These are phyloP conservation scores for Thielaviopsis punctulata DNA, from an alignment of 2,329 filamentous ascomycete genomes.

Conservation along the genomic window DNA sequence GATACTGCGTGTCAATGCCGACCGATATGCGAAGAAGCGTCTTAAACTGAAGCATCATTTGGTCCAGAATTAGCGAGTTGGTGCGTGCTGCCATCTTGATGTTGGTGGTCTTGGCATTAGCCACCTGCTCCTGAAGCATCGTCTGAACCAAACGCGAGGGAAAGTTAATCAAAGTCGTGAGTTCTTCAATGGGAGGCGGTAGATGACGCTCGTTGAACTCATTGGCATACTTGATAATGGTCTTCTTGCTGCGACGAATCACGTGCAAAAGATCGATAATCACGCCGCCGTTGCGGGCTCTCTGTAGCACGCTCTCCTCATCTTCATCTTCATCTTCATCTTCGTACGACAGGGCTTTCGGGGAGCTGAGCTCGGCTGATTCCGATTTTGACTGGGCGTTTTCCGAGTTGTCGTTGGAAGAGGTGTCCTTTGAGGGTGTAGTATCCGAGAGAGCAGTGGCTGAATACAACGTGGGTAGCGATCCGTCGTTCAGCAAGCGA, in stretches of 20 bases:
- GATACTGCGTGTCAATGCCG: slow-evolving; percentile 78
- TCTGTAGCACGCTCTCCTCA: neutral
- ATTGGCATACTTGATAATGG: slow-evolving; percentile 70
- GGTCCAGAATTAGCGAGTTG: slow-evolving; percentile 84
- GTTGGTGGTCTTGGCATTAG: slow-evolving; percentile 67
- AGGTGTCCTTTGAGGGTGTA: neutral
- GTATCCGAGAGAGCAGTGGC: neutral
- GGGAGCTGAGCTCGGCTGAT: slow-evolving; percentile 18
- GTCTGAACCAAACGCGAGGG: slow-evolving; percentile 90
- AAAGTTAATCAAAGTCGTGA: slow-evolving; percentile 92
- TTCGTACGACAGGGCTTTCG: slow-evolving; percentile 20
- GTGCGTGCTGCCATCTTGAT: slow-evolving; percentile 92
- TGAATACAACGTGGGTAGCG: slow-evolving; percentile 66
- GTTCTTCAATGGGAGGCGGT: slow-evolving; percentile 89
- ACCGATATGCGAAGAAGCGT: slow-evolving; percentile 83
- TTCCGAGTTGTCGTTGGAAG: neutral
- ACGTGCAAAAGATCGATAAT: slow-evolving; percentile 67
- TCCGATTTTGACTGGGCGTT: slow-evolving; percentile 7
- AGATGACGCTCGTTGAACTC: slow-evolving; percentile 78
- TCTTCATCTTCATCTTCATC: no score
- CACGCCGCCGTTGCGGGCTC: slow-evolving; percentile 45
- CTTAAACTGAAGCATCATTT: slow-evolving; percentile 95
- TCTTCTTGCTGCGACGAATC: slow-evolving; percentile 84
- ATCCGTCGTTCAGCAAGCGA: slow-evolving; percentile 86
- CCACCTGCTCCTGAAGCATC: slow-evolving; percentile 80